Evolutionary conservation across 2,329 filamentous ascomycete species (phyloP).

Genomic region (Cadophora sp.): DNA sequence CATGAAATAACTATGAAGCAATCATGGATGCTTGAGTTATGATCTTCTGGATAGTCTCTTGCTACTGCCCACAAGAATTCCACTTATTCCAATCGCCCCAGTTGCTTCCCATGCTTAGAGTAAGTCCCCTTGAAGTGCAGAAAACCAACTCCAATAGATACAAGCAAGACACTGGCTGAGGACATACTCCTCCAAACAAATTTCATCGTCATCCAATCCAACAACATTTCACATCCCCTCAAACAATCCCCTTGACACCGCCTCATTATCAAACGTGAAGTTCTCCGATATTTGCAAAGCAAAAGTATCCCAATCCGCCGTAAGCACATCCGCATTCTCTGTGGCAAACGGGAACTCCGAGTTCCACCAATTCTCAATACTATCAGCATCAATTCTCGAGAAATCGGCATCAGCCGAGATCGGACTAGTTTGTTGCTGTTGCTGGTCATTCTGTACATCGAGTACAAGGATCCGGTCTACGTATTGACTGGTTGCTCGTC

Average conservation of each 20-base stretch:
- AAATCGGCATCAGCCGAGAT: background rate
- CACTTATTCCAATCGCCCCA: no score
- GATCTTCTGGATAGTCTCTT: no score
- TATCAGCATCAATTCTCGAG: constrained; percentile 5
- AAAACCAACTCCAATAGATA: background rate
- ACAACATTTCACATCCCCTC: background rate
- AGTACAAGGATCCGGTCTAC: constrained; percentile 10
- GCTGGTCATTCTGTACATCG: constrained; percentile 1
- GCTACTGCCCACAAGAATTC: no score
- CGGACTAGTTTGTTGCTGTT: constrained; percentile 6
- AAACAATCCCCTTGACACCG: background rate
- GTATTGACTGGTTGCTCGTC: constrained; percentile 15
- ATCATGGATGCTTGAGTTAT: no score
- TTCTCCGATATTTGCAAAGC: constrained; percentile 18
- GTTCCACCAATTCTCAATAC: constrained; percentile 18
- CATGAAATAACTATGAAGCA: background rate
- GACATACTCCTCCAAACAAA: no score
- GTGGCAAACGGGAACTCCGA: constrained; percentile 11
- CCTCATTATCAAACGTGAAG: constrained; percentile 4
- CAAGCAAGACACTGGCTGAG: no score
- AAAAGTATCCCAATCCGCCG: constrained; percentile 16
- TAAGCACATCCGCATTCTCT: constrained; percentile 14
- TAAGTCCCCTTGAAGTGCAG: no score
- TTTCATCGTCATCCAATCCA: no score
- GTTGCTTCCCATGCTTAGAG: no score